A percentile compares a stretch with the other conserved stretches of the same genome.
Conservation (phyloP, 2,329 filamentous ascomycete genomes). For the Falciphora oryzae region DNA sequence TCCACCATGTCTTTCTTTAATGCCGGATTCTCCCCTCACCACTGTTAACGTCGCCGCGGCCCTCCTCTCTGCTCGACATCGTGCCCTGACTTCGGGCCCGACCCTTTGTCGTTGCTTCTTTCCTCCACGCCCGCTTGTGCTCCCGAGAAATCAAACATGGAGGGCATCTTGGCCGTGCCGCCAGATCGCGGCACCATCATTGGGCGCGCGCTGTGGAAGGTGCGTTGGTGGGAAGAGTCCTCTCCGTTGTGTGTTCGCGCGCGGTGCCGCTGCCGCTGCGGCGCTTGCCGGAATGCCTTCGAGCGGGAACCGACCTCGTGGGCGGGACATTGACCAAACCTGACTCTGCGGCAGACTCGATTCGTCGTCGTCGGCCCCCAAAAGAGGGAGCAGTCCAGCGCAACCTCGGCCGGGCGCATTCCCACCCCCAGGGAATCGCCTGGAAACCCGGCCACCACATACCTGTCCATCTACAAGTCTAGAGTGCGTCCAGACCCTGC, state of each 20-base stretch:
- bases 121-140: background rate
- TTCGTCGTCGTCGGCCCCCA: conserved; percentile 50
- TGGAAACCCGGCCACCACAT: conserved; percentile 25
- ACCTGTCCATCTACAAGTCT: conserved; percentile 50
- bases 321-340: background rate
- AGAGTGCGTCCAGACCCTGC: conserved; percentile 34
- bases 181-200: conserved; percentile 47
- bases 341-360: conserved; percentile 39
- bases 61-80: background rate
- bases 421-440: conserved; percentile 3
- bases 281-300: background rate
- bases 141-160: conserved; percentile 30
- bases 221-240: conserved; percentile 18
- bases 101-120: background rate
- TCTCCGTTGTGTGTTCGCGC: background rate
- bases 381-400: conserved; percentile 28
- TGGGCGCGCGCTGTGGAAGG: conserved; percentile 48
- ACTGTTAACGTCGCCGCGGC: background rate
- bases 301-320: background rate
- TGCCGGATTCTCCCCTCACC: conserved; percentile 1
- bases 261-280: no score
- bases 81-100: background rate
- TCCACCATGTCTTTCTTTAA: conserved; percentile 6
- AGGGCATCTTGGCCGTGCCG: conserved; percentile 43
- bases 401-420: conserved; percentile 2